phyloP scores from a whole-genome alignment of 305 asterid species.

The Rubia peregrina region DNA sequence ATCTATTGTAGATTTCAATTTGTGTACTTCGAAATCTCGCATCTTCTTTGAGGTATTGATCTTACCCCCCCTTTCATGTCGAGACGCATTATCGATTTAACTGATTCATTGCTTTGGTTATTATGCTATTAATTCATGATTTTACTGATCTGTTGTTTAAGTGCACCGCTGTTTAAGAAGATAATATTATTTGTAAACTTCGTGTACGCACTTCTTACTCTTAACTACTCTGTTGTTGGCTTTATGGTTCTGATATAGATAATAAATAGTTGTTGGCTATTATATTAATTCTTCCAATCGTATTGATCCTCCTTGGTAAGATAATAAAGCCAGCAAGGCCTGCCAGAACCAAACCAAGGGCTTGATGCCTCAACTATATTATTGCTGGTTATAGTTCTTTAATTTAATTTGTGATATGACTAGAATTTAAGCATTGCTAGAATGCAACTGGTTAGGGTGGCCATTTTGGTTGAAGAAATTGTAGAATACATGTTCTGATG shows the following conservation, averaged over 20 bases:
- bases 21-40: too few relatives aligned
- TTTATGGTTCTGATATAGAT: conserved; percentile 32
- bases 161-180: conserved; percentile 33
- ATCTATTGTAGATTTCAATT: too few relatives aligned
- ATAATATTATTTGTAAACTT: conserved; percentile 48
- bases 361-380: conserved; percentile 17
- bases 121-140: too few relatives aligned
- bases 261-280: too few relatives aligned
- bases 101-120: too few relatives aligned
- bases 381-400: conserved; percentile 1
- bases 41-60: too few relatives aligned
- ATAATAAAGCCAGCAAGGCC: conserved; percentile 73
- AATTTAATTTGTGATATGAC: too few relatives aligned
- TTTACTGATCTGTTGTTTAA: background rate
- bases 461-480: conserved; percentile 25
- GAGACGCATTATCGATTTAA: too few relatives aligned
- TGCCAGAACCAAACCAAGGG: conserved; percentile 49
- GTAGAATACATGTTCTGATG: conserved; percentile 39
- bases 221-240: conserved; percentile 85
- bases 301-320: conserved; percentile 61
- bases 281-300: conserved; percentile 38
- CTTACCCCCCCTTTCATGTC: too few relatives aligned
- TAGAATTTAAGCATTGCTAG: background rate
- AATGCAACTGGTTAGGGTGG: conserved; percentile 44
- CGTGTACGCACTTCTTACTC: conserved; percentile 58